Percentiles rank a stretch among this genome's conserved stretches.
Conservation (phyloP, 192 early-diverging fungal genomes). For the Gamsiella multidivaricata region DNA sequence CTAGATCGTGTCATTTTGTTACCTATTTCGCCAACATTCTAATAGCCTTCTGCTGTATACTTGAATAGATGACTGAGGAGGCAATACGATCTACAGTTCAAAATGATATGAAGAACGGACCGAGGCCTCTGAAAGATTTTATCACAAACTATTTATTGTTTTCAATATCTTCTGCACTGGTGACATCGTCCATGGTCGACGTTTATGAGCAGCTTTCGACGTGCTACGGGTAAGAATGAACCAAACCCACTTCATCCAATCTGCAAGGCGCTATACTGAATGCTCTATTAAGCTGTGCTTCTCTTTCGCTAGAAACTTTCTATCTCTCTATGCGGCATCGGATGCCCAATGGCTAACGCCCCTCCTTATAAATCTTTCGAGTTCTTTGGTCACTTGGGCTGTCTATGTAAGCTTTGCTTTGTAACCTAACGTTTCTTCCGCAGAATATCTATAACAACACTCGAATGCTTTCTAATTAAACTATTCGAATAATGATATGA, state of each 20-base stretch:
- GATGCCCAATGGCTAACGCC: conserved; percentile 38
- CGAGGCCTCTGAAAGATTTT: conserved; percentile 14
- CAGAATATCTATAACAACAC: too few relatives aligned
- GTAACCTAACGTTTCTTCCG: too few relatives aligned
- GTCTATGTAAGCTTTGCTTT: conserved; percentile 16
- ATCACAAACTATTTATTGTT: conserved; percentile 38
- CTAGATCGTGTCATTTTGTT: too few relatives aligned
- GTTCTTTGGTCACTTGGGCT: conserved; percentile 35
- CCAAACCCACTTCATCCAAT: not conserved
- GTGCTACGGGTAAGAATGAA: conserved; percentile 27
- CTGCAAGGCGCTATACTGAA: too few relatives aligned
- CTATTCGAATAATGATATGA: too few relatives aligned
- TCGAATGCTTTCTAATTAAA: too few relatives aligned
- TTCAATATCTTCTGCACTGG: conserved; percentile 30
- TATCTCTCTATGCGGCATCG: conserved; percentile 11
- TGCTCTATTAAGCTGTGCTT: too few relatives aligned
- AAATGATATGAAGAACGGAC: not conserved
- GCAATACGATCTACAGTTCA: conserved; percentile 23
- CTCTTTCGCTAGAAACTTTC: conserved; percentile 16
- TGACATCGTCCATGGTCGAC: conserved; percentile 2
- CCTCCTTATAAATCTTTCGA: conserved; percentile 28
- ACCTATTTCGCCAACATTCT: too few relatives aligned
- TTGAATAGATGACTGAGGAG: conserved; percentile 23
- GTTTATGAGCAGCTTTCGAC: conserved; percentile 33
- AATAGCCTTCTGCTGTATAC: too few relatives aligned